phyloP scores from a whole-genome alignment of 1,284 basidiomycete genomes.

The Moesziomyces antarcticus region DNA sequence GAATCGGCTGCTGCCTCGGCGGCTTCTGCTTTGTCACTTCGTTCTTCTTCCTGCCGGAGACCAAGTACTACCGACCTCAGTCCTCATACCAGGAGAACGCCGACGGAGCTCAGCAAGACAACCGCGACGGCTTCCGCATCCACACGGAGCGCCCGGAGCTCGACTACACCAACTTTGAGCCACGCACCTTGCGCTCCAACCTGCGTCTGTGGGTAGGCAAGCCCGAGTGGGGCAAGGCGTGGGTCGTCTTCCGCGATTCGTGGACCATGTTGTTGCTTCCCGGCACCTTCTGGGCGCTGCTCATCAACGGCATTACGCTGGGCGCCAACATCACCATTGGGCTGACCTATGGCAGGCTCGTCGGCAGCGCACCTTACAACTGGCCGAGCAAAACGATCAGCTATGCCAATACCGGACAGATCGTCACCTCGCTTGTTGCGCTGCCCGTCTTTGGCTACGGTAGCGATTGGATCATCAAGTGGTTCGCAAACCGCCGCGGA shows the following conservation, averaged over 20 bases:
- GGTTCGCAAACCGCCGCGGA: conserved; percentile 19
- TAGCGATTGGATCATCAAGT: conserved; percentile 20
- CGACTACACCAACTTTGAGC: conserved; percentile 8
- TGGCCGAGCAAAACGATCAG: conserved; percentile 11
- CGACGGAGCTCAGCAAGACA: conserved; percentile 1
- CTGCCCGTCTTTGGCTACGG: conserved; percentile 15
- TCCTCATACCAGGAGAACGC: conserved; percentile 7
- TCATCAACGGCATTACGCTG: conserved; percentile 18
- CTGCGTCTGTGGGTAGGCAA: conserved; percentile 16
- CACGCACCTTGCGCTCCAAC: conserved; percentile 8
- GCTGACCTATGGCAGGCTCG: conserved; percentile 11
- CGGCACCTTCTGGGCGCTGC: conserved; percentile 13
- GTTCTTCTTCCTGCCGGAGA: conserved; percentile 19
- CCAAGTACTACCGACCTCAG: conserved; percentile 17
- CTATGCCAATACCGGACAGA: conserved; percentile 15
- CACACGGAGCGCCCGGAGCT: conserved; percentile 15
- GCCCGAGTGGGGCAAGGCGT: conserved; percentile 17
- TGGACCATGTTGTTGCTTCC: conserved; percentile 13
- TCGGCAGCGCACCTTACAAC: conserved; percentile 9
- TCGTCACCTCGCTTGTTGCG: conserved; percentile 16
- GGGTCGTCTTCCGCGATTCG: conserved; percentile 11
- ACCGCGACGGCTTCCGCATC: not conserved
- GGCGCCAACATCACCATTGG: conserved; percentile 15
- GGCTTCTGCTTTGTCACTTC: conserved; percentile 13
- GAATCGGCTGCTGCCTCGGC: conserved; percentile 13